Evolutionary conservation across 768 basidiomycete species (phyloP), one percentile per base, ranked within the genome.

Genomic region (Coprinopsis marcescibilis): DNA sequence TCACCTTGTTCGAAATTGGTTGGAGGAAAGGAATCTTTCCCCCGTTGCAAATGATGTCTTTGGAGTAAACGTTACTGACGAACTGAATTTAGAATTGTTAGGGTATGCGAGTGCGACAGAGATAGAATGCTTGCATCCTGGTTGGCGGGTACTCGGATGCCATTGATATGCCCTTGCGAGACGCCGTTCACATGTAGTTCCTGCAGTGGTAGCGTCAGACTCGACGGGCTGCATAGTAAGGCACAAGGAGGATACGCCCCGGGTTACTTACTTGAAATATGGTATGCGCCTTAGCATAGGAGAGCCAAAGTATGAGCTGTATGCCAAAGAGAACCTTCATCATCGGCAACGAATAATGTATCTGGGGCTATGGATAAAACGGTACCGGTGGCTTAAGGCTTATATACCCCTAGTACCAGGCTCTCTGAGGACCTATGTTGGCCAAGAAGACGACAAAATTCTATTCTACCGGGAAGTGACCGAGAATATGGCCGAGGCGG

Each of bases 261-360:
- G n/a, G n/a, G n/a, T n/a, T n/a, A 45, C n/a, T n/a, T n/a, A n/a
- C 66, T 70, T 77, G 77, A 57, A 79, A 76, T 47, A 80, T 77
- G 19, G 71, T 69, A 51, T 78, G 77, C 4, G 70, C 77, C 15
- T 64, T 67, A 35, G 58, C 69, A 12, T 67, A 62, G 35, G 55
- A 49, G 21, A 61, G 55, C 40, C n/a, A n/a, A n/a, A n/a, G n/a
- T n/a, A n/a, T n/a, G n/a, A n/a, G n/a, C n/a, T n/a, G n/a, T n/a
- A n/a, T n/a, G n/a, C n/a, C n/a, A n/a, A n/a, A n/a, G n/a, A n/a
- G n/a, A n/a, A n/a, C n/a, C n/a, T n/a, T n/a, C n/a, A n/a, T n/a
- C n/a, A n/a, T n/a, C n/a, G n/a, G n/a, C n/a, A n/a, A n/a, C n/a
- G n/a, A n/a, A n/a, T n/a, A n/a, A n/a, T n/a, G n/a, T n/a, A n/a